Base-by-base conservation (phyloP, 345 rosid species). In the Conringia planisiliqua region DNA sequence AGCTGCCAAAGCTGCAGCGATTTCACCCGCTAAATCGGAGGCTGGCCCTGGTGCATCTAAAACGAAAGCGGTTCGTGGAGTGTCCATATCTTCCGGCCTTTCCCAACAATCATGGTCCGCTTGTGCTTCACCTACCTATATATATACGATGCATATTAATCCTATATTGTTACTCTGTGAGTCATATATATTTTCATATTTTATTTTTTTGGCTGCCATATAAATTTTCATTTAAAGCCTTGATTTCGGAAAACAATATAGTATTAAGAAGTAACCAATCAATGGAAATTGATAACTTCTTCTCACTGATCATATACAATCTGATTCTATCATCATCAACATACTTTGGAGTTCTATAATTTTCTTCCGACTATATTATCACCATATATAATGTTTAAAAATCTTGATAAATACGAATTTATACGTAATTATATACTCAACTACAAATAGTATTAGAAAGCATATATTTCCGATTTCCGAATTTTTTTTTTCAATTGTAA, bases 81-180 rank as follows among this genome's bases (percentile, higher is more conserved):
- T 91, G 80, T 91, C 96, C 96, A 93, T 93, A 69, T 93, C 97
- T 79, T 91, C 95, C 1, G 97, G 97, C 74, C 97, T 87, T 75
- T 91, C 86, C 96, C 97, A 91, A 70, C 96, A 90, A 47, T 72
- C 6, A 72, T 90, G 96, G 33, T 90, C 98, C 27, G 78, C 22
- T 54, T 74, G 66, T 17, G 90, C 90, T 24, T 90, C 90, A 10
- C 91, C 98, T 3, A 86, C 88, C 66, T 75, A 56, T 29, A 48
- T 29, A 48, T 35, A n/a, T n/a, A n/a, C n/a, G n/a, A n/a, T n/a
- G n/a, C 39, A 74, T 33, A 6, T 55, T 46, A 29, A 3, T 8
- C 42, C 5, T 36, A 27, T 7, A 17, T 47, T 48, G 42, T 62
- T 39, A 24, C 18, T 24, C 27, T 60, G 62, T 36, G 13, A 3